Evolutionary conservation across 306 rosid genomes (phyloP).

Genomic region (Corylus heterophylla): DNA sequence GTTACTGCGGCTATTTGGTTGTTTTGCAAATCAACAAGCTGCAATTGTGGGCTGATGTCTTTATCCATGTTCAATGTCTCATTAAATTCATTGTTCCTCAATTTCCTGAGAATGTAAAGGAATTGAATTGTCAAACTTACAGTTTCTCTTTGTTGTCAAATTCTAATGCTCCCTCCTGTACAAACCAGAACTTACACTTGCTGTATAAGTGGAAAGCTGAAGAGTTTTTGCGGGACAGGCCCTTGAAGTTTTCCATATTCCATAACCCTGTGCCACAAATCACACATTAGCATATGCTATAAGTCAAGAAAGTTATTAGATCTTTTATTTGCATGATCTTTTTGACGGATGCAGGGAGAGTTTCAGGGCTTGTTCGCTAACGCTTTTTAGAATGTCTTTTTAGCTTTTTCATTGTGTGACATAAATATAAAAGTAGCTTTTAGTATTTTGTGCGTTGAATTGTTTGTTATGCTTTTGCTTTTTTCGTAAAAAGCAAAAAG

Average conservation of each 20-base stretch:
- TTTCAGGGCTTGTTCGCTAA: neutral
- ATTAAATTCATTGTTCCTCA: constrained; percentile 63
- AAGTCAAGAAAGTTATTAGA: neutral
- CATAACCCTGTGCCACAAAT: constrained; percentile 45
- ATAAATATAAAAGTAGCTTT: no score
- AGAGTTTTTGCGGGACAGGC: constrained; percentile 61
- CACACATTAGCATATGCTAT: neutral
- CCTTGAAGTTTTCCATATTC: constrained; percentile 85
- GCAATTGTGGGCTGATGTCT: constrained; percentile 57
- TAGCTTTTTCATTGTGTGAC: no score
- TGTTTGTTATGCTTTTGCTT: no score
- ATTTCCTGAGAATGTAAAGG: constrained; percentile 53
- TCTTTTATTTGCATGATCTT: neutral
- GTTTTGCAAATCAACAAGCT: constrained; percentile 80
- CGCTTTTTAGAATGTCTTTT: no score
- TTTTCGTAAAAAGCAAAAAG: no score
- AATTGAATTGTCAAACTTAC: constrained; percentile 5
- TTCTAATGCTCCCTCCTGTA: constrained; percentile 6
- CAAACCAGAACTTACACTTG: constrained; percentile 73
- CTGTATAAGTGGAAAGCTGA: constrained; percentile 70
- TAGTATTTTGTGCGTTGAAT: no score
- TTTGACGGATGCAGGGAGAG: no score
- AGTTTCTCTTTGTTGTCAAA: constrained; percentile 8
- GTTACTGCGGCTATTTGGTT: constrained; percentile 61
- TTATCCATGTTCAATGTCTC: constrained; percentile 66